Conservation (phyloP, 805 yeast species). For the Wickerhamiella parazyma region DNA sequence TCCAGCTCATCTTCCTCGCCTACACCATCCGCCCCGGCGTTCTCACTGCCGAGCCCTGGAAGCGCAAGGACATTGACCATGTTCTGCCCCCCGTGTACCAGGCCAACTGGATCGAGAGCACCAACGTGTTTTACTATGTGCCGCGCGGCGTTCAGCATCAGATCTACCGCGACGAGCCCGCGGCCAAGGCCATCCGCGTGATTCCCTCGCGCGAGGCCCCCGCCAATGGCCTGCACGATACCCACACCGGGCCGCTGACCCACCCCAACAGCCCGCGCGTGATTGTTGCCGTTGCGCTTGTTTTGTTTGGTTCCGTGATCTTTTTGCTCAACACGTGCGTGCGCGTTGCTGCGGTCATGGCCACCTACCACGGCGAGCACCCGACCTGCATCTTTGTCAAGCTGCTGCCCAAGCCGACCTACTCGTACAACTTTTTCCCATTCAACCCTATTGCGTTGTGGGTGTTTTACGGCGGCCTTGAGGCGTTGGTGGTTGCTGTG, state of each 20-base stretch:
- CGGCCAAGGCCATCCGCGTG: constrained; percentile 37
- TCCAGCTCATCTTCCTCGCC: constrained; percentile 37
- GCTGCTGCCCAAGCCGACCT: background rate
- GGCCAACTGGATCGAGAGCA: constrained; percentile 69
- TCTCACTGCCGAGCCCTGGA: constrained; percentile 23
- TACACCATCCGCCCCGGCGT: constrained; percentile 42
- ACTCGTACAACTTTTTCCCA: constrained; percentile 30
- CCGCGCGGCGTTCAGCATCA: constrained; percentile 33
- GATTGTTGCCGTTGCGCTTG: constrained; percentile 31
- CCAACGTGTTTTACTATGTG: constrained; percentile 45
- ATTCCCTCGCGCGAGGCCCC: constrained; percentile 43
- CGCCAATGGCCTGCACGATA: constrained; percentile 32
- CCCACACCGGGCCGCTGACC: constrained; percentile 35
- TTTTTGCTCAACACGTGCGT: constrained; percentile 22
- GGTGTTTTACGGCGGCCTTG: constrained; percentile 55
- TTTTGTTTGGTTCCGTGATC: constrained; percentile 14
- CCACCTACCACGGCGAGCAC: constrained; percentile 10
- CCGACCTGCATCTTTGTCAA: constrained; percentile 13
- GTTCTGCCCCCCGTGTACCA: constrained; percentile 31
- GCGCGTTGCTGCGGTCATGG: constrained; percentile 25
- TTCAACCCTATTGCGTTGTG: constrained; percentile 48
- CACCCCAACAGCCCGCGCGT: constrained; percentile 24
- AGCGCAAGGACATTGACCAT: constrained; percentile 25
- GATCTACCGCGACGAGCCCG: constrained; percentile 33
- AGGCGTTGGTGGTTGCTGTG: constrained; percentile 40